These are phyloP conservation scores for Eruca vesicaria DNA, from an alignment of 441 rosid genomes.

Conservation along the genomic window DNA sequence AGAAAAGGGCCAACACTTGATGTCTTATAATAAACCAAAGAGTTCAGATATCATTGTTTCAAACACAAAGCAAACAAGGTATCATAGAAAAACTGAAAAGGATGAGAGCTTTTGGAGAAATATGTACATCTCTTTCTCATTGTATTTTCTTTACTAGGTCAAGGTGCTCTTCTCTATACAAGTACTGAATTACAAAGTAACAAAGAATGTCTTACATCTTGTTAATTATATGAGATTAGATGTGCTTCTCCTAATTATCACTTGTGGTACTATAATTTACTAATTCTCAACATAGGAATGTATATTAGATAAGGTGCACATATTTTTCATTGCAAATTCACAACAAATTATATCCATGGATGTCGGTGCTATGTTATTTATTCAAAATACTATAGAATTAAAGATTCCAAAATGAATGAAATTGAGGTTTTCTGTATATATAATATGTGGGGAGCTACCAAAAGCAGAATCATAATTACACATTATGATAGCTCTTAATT, in stretches of 20 bases:
- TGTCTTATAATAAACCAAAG: constrained; percentile 8
- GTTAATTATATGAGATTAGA: neutral
- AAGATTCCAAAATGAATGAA: neutral
- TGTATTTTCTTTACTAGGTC: neutral
- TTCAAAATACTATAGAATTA: neutral
- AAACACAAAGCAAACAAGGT: neutral
- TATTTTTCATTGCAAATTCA: neutral
- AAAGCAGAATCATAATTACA: constrained; percentile 26
- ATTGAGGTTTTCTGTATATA: neutral
- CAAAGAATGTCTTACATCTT: neutral
- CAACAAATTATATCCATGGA: neutral
- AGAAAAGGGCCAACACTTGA: constrained; percentile 13
- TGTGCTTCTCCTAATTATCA: neutral
- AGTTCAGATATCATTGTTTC: constrained; percentile 15
- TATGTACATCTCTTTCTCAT: neutral
- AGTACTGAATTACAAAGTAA: neutral
- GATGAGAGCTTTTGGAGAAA: neutral
- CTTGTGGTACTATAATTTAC: neutral
- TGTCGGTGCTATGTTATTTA: constrained; percentile 14
- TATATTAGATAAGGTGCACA: neutral
- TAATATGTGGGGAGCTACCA: constrained; percentile 13
- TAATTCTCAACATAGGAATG: neutral
- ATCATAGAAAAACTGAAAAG: neutral
- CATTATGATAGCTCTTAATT: constrained; percentile 7
- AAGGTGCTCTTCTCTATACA: neutral